A percentile compares a stretch with the other conserved stretches of the same genome.
Evolutionary conservation across 257 asterid genomes (phyloP).

Genomic region (Oldenlandia corymbosa): DNA sequence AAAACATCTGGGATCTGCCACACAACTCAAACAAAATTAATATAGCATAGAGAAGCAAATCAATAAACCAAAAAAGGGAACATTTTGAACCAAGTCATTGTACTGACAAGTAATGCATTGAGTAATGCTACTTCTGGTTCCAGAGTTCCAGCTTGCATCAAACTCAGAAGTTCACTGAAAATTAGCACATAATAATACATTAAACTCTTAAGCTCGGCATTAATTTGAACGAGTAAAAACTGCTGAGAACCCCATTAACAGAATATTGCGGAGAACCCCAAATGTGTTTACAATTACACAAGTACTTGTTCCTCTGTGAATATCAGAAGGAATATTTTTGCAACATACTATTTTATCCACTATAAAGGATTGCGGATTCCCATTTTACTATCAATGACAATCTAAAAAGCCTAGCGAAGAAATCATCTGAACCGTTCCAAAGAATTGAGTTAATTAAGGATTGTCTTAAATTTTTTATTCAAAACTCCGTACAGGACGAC

Average conservation of each 20-base stretch:
- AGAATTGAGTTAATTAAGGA: too few relatives aligned
- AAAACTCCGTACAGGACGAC: too few relatives aligned
- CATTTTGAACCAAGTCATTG: background rate
- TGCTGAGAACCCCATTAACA: too few relatives aligned
- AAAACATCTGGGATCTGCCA: constrained; percentile 75
- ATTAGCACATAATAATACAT: background rate
- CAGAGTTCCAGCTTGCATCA: constrained; percentile 78
- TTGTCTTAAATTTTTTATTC: too few relatives aligned
- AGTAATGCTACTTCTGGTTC: constrained; percentile 83
- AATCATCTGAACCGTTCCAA: background rate
- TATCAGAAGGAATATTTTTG: too few relatives aligned
- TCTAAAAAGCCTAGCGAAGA: background rate
- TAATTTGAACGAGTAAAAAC: too few relatives aligned
- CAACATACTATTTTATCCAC: too few relatives aligned
- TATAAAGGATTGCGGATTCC: too few relatives aligned
- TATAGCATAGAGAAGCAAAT: background rate
- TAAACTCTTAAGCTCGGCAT: too few relatives aligned
- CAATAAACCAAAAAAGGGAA: background rate
- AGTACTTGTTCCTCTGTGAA: too few relatives aligned
- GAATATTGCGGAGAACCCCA: too few relatives aligned
- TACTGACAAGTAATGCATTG: constrained; percentile 81
- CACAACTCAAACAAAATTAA: background rate
- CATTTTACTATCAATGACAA: background rate
- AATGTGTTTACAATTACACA: too few relatives aligned
- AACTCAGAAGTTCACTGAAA: constrained; percentile 65